Base-by-base conservation (phyloP, 306 rosid species). In the Vigna reflexopilosa region DNA sequence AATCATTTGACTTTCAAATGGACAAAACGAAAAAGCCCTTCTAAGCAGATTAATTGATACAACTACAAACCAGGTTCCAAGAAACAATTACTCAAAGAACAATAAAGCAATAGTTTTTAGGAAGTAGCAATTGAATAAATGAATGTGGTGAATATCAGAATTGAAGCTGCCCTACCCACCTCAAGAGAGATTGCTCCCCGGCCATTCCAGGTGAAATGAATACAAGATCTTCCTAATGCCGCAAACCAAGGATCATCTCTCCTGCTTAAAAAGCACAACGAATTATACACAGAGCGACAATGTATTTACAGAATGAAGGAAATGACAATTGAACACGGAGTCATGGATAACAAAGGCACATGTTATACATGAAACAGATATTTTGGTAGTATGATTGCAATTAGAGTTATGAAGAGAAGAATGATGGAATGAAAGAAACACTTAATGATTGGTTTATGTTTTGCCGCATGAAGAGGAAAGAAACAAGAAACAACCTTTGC, bases 191-290 rank as follows among this genome's bases (percentile, higher is more conserved):
- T 88, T 64, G 90, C 87, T 59, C 98, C 98, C 50, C 96, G 88
- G 67, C 86, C 92, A 75, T 83, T 88, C 97, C 98, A 95, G 48
- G 98, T 95, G 81, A 92, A 83, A 83, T 95, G 98, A 86, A 95
- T 91, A 80, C 98, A 92, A 79, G 90, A 87, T 61, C 88, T 87
- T 81, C 98, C 98, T 80, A 95, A 86, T 48, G 93, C 90, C 56
- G 93, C 89, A 85, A 95, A 95, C 98, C 98, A 95, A 77, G 90
- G 85, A 85, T 95, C 96, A 70, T 92, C 96, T 84, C 92, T 91
- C 96, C 98, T 95, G 68, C 73, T 78, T 14, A 58, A 61, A 28
- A 26, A 57, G 20, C 72, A 40, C 49, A 20, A 76, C 22, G 74
- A 73, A 67, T 72, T 58, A 68, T 54, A 17, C 26, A 85, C 40